Evolutionary conservation across 202 grass and related monocot genomes (phyloP), one percentile per base, ranked within the genome.

Genomic region (Setaria italica): DNA sequence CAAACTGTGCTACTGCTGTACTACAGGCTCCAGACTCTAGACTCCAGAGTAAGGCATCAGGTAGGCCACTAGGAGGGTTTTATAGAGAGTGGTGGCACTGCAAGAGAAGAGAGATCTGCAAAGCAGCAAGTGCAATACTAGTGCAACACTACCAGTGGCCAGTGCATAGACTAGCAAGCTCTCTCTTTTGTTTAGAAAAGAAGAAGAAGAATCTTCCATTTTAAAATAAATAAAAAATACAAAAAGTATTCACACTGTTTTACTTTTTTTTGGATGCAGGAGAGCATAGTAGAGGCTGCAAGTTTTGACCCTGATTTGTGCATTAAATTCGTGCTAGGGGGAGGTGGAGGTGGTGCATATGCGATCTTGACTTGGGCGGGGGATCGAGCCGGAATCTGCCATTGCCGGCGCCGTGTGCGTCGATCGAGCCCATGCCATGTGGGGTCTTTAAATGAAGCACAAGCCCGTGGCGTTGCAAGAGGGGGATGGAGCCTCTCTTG

Each of bases 11-110:
- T 85, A 60, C 81, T 51, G 85, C 70, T 81, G 71, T 85, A 91
- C 89, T 87, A 88, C 85, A 53, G 25, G 65, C 78, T 88, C 89
- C 89, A 85, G 85, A 88, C 89, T 88, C 89, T 74, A 91, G 89
- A 78, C 86, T 78, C 89, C 85, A 91, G 86, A 91, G 89, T 91
- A 77, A 82, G 37, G 78, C 37, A 43, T 33, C 77, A 51, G 16
- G 32, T 81, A 85, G 82, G 4, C 17, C 77, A 62, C 65, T 39
- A 35, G 49, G 15, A 88, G 82, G 85, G 82, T 91, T 88, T 88
- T 91, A 88, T 91, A 90, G 79, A 57, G 57, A 43, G 16, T 35
- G 56, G 70, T 15, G 74, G 20, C 9, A 7, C 39, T 17, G 50
- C 39, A 41, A 41, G 39, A 6, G 39, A 35, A 35, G 34, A 35